phyloP scores from a whole-genome alignment of 1,284 basidiomycete species.

The Pseudozyma thailandica region DNA sequence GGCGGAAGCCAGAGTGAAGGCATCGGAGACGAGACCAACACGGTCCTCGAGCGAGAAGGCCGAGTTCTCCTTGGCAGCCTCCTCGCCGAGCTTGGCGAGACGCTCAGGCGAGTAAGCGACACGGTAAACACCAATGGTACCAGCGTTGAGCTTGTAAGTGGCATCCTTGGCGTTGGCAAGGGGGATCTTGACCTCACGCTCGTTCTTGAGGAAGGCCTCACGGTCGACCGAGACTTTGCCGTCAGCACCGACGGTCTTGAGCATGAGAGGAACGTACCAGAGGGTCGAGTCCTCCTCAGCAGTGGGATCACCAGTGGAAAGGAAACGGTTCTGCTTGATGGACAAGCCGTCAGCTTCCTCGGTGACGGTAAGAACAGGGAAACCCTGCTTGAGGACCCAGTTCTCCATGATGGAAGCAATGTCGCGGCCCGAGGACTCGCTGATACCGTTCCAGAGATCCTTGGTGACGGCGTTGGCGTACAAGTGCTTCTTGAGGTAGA shows the following conservation, averaged over 20 bases:
- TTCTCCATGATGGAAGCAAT: slow-evolving; percentile 86
- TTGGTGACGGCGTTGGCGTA: slow-evolving; percentile 86
- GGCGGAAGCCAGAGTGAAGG: slow-evolving; percentile 81
- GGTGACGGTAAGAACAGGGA: slow-evolving; percentile 84
- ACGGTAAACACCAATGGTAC: slow-evolving; percentile 88
- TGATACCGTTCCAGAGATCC: slow-evolving; percentile 90
- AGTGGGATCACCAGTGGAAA: slow-evolving; percentile 77
- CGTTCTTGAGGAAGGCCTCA: slow-evolving; percentile 75
- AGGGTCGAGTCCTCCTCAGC: slow-evolving; percentile 88
- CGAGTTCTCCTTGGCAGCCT: slow-evolving; percentile 77
- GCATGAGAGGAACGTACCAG: slow-evolving; percentile 85
- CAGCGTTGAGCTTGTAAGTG: slow-evolving; percentile 85
- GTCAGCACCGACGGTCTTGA: slow-evolving; percentile 75
- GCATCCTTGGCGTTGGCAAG: slow-evolving; percentile 74
- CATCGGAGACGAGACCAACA: slow-evolving; percentile 84
- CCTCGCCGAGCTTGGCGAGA: slow-evolving; percentile 80
- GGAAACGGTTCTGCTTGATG: slow-evolving; percentile 86
- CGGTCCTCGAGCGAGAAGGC: slow-evolving; percentile 84
- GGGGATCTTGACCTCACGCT: slow-evolving; percentile 76
- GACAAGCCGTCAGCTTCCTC: slow-evolving; percentile 74
- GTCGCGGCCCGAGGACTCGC: slow-evolving; percentile 80
- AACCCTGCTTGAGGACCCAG: slow-evolving; percentile 84
- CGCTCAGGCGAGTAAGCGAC: slow-evolving; percentile 87
- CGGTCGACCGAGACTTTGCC: slow-evolving; percentile 77
- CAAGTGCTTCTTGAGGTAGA: slow-evolving; percentile 86